Evolutionary conservation across 2,329 filamentous ascomycete genomes (phyloP).

Genomic region (Calycina marina): DNA sequence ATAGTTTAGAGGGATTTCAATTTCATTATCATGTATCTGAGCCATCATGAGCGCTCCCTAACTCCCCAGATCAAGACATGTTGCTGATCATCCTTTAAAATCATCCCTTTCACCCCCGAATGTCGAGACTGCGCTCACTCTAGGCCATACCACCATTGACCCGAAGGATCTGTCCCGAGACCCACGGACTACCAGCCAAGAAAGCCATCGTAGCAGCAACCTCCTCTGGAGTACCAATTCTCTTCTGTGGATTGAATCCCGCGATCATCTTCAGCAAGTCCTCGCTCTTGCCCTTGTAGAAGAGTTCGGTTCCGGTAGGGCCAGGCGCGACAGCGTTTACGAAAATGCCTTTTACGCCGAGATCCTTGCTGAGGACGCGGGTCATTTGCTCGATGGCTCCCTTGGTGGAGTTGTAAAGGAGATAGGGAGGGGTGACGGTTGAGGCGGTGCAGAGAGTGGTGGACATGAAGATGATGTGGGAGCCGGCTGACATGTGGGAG

Average conservation of each 20-base stretch:
- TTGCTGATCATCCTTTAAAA: too few relatives aligned
- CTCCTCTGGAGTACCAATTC: constrained; percentile 33
- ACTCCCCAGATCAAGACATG: too few relatives aligned
- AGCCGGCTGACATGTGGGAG: constrained; percentile 34
- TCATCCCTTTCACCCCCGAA: too few relatives aligned
- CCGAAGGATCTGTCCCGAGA: neutral
- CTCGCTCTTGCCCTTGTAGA: constrained; percentile 28
- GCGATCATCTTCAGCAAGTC: constrained; percentile 27
- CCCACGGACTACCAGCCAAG: neutral
- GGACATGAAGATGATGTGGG: constrained; percentile 37
- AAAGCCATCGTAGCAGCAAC: constrained; percentile 24
- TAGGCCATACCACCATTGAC: neutral
- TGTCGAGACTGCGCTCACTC: too few relatives aligned
- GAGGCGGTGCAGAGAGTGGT: constrained; percentile 26
- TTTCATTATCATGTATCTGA: too few relatives aligned
- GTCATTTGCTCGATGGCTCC: constrained; percentile 40
- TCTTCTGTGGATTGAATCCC: constrained; percentile 27
- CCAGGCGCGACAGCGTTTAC: constrained; percentile 38
- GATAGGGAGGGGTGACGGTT: constrained; percentile 27
- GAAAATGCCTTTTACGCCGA: constrained; percentile 30
- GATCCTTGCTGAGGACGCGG: constrained; percentile 34
- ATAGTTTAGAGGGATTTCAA: too few relatives aligned
- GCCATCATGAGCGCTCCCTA: too few relatives aligned
- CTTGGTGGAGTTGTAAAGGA: constrained; percentile 34
- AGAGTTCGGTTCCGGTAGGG: constrained; percentile 35